A percentile compares a stretch with the other conserved stretches of the same genome.
Evolutionary conservation across 2,329 filamentous ascomycete species (phyloP).

Genomic region (Teratosphaeria viscida): DNA sequence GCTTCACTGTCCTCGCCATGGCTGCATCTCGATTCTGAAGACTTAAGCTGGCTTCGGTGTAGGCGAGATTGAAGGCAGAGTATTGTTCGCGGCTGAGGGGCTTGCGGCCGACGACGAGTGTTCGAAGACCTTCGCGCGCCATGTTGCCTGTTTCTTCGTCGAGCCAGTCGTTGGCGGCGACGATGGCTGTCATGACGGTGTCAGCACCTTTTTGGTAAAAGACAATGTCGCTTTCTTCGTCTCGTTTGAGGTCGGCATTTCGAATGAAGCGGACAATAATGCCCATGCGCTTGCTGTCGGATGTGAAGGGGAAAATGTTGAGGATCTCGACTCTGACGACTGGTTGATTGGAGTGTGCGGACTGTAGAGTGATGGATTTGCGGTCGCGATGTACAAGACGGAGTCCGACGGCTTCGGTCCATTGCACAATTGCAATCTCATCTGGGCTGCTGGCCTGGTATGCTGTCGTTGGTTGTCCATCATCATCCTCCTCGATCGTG

Average conservation of each 20-base stretch:
- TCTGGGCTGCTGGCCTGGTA: slow-evolving; percentile 97
- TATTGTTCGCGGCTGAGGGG: slow-evolving; percentile 71
- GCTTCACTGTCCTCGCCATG: slow-evolving; percentile 69
- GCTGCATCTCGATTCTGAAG: slow-evolving; percentile 69
- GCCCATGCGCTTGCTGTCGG: slow-evolving; percentile 96
- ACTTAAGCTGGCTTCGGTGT: slow-evolving; percentile 70
- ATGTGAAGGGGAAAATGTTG: slow-evolving; percentile 95
- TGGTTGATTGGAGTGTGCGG: slow-evolving; percentile 57
- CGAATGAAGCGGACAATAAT: slow-evolving; percentile 73
- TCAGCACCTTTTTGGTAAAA: slow-evolving; percentile 98
- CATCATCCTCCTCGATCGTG: slow-evolving; percentile 62
- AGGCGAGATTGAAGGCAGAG: slow-evolving; percentile 61
- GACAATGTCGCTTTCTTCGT: slow-evolving; percentile 71
- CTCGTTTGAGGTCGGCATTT: slow-evolving; percentile 34
- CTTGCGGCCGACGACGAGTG: slow-evolving; percentile 89
- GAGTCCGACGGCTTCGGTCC: slow-evolving; percentile 87
- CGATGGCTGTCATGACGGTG: slow-evolving; percentile 94
- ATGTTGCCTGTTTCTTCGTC: slow-evolving; percentile 99
- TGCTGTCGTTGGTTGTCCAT: slow-evolving; percentile 61
- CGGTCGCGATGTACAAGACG: slow-evolving; percentile 77
- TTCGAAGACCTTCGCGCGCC: slow-evolving; percentile 90
- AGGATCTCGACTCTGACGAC: slow-evolving; percentile 82
- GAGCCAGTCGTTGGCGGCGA: slow-evolving; percentile 93
- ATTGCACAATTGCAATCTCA: slow-evolving; percentile 93
- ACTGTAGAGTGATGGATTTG: slow-evolving; percentile 72